Base-by-base conservation (phyloP, 768 basidiomycete genomes). In the Tylopilus plumbeoviolaceoides region DNA sequence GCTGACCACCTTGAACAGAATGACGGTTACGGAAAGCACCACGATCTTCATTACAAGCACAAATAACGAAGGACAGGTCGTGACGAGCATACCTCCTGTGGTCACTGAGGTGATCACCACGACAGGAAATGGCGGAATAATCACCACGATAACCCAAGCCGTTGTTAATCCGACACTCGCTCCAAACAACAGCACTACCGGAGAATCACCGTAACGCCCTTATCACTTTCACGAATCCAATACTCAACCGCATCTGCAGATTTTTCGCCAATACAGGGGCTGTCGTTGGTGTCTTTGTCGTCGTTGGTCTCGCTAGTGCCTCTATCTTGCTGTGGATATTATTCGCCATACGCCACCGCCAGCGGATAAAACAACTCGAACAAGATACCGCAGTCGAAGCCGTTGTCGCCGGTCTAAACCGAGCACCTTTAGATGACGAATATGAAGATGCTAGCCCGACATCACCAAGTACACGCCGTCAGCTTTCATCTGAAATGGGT, bases 181-280 rank as follows among this genome's bases (percentile, higher is more conserved):
- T 48, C 69, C 80, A 12, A 73, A 84, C 63, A 72, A 74, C 39
- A 61, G 62, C 36, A 70, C 66, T 47, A 64, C 70, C 12, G 71
- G 63, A 41, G 64, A 67, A 49, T 78, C 79, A 42, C 72, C 80
- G 88, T 89, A 66, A 69, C 70, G 21, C 33, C 54, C 54, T 36
- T 21, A 17, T 61, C 28, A 38, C 39, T 38, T 43, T 45, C 33
- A 5, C 15, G 17, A 43, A 15, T 23, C 14, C 18, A 38, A 31
- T 46, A 31, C 57, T 61, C 45, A 59, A 47, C 17, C 39, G 57
- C n/a, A 28, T 30, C 6, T 41, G 17, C 53, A 91, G 89, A 51
- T 98, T 97, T 73, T 95, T 95, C 70, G 68, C 69, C 46, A 90
- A 95, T 65, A 89, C 86, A 21, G 92, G 92, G 18, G 95, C 93